These are phyloP conservation scores for Blastomyces emzantsi DNA, from an alignment of 2,329 filamentous ascomycete genomes.

Conservation along the genomic window DNA sequence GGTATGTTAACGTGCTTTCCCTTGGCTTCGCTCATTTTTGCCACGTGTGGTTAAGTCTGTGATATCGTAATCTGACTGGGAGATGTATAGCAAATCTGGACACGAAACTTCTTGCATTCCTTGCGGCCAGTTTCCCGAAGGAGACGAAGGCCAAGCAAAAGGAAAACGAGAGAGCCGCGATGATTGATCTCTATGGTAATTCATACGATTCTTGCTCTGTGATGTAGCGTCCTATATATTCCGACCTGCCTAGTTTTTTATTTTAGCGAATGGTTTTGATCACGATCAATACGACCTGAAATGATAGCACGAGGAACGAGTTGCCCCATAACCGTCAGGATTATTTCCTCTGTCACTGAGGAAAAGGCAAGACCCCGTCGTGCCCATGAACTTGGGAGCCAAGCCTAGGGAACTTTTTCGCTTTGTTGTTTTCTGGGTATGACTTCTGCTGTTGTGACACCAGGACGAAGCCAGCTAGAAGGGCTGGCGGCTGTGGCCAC, in stretches of 20 bases:
- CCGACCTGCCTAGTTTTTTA: background rate
- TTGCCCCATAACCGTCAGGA: background rate
- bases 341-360: background rate
- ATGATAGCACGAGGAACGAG: background rate
- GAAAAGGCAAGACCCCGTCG: background rate
- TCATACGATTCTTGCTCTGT: slow-evolving; percentile 42
- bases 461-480: background rate
- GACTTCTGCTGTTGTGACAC: background rate
- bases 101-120: slow-evolving; percentile 54
- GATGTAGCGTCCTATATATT: slow-evolving; percentile 11
- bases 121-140: slow-evolving; percentile 66
- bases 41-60: background rate
- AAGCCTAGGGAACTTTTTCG: background rate
- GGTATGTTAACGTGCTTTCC: slow-evolving; percentile 36
- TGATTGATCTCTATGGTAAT: slow-evolving; percentile 62
- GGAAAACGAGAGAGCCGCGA: slow-evolving; percentile 67
- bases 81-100: slow-evolving; percentile 57
- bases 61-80: background rate
- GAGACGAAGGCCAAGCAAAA: slow-evolving; percentile 59
- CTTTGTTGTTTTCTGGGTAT: background rate
- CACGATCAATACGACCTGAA: background rate
- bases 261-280: background rate
- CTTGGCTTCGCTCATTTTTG: background rate
- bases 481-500: background rate
- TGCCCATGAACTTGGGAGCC: background rate